Conservation (phyloP, 495 filamentous ascomycete genomes). For the Sporormia fimetaria region DNA sequence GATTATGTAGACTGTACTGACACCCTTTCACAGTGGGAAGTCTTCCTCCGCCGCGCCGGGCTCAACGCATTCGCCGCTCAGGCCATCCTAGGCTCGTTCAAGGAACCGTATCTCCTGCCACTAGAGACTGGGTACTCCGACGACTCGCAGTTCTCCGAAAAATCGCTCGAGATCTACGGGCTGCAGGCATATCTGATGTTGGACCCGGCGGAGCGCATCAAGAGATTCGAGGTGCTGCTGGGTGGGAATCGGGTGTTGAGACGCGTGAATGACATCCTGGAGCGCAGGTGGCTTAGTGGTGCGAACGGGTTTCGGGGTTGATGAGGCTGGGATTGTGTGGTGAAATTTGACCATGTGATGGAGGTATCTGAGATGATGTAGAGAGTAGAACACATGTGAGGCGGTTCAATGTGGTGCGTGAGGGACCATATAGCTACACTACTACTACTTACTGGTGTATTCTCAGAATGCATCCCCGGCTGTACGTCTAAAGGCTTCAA, state of each 20-base stretch:
- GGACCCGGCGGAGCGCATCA: slow-evolving; percentile 35
- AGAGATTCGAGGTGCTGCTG: slow-evolving; percentile 35
- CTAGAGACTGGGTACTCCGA: neutral
- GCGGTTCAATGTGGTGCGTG: too few species aligned
- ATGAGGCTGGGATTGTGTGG: too few species aligned
- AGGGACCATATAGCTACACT: too few species aligned
- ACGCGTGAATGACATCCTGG: slow-evolving; percentile 37
- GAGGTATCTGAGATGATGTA: too few species aligned
- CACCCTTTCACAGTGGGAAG: slow-evolving; percentile 50
- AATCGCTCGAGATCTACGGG: slow-evolving; percentile 30
- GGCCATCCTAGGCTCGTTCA: slow-evolving; percentile 45
- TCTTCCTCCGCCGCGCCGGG: slow-evolving; percentile 60
- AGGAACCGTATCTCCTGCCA: slow-evolving; percentile 18
- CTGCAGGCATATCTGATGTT: slow-evolving; percentile 49
- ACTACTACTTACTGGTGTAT: too few species aligned
- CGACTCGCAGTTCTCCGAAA: neutral
- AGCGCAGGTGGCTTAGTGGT: slow-evolving; percentile 26
- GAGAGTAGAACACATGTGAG: too few species aligned
- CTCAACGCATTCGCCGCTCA: slow-evolving; percentile 77
- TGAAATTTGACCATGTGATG: too few species aligned
- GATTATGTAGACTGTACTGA: neutral
- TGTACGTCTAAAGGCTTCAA: too few species aligned
- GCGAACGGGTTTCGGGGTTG: slow-evolving; percentile 21
- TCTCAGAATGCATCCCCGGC: too few species aligned
- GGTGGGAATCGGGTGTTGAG: slow-evolving; percentile 44